These are phyloP conservation scores for Aspergillus neoniger DNA, from an alignment of 2,329 filamentous ascomycete species.

Conservation along the genomic window DNA sequence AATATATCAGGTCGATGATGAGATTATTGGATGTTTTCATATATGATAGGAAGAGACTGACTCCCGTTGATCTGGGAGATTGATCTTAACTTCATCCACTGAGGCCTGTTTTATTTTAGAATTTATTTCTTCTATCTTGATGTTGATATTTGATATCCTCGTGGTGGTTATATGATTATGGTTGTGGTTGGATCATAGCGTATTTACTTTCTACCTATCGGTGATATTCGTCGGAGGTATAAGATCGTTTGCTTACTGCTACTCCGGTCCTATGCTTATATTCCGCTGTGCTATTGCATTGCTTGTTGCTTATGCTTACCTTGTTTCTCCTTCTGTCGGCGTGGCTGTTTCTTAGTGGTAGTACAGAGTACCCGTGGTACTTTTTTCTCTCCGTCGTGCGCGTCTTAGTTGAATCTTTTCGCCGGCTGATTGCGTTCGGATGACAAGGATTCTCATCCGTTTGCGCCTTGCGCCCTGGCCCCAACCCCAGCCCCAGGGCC, in stretches of 20 bases:
- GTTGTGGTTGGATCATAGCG: background rate
- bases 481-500: too few species aligned
- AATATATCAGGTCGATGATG: conserved; percentile 43
- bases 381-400: background rate
- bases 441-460: background rate
- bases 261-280: background rate
- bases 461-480: background rate
- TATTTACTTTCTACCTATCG: background rate
- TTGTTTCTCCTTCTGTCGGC: background rate
- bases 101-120: conserved; percentile 32
- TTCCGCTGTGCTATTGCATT: background rate
- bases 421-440: background rate
- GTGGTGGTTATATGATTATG: background rate
- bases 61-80: conserved; percentile 33
- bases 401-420: background rate
- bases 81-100: conserved; percentile 48
- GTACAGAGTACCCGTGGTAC: background rate
- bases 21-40: conserved; percentile 39
- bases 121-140: conserved; percentile 10
- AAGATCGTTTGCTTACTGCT: background rate
- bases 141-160: conserved; percentile 5
- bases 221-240: background rate
- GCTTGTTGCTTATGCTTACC: background rate
- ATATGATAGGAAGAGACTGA: conserved; percentile 55
- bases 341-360: background rate